Percentiles rank a stretch among this genome's conserved stretches.
These are phyloP conservation scores for Aspergillus heteromorphus DNA, from an alignment of 495 filamentous ascomycete genomes.

Conservation along the genomic window DNA sequence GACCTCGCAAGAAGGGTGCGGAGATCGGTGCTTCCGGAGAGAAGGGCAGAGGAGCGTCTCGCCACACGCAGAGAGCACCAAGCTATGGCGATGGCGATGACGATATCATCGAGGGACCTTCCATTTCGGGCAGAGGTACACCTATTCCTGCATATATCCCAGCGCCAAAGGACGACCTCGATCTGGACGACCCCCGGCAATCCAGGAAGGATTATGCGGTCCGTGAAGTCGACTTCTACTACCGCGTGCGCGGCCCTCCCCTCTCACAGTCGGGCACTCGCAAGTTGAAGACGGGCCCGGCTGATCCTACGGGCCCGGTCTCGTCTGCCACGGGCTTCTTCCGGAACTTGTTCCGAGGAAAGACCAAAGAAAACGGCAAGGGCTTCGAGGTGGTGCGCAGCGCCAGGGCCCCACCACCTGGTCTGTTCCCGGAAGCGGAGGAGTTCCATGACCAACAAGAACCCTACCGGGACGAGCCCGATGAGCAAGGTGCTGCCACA, in stretches of 20 bases:
- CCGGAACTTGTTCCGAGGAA: slow-evolving; percentile 68
- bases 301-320: slow-evolving; percentile 87
- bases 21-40: slow-evolving; percentile 44
- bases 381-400: slow-evolving; percentile 96
- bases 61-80: slow-evolving; percentile 37
- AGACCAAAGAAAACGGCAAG: slow-evolving; percentile 84
- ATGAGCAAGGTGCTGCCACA: slow-evolving; percentile 23
- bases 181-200: slow-evolving; percentile 44
- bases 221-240: slow-evolving; percentile 92
- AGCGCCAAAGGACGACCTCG: slow-evolving; percentile 49
- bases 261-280: slow-evolving; percentile 74
- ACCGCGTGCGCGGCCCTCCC: slow-evolving; percentile 84
- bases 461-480: slow-evolving; percentile 56
- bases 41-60: slow-evolving; percentile 28
- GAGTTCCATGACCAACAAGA: slow-evolving; percentile 52
- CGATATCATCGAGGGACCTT: slow-evolving; percentile 41
- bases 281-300: slow-evolving; percentile 86
- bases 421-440: slow-evolving; percentile 29
- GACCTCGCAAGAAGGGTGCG: slow-evolving; percentile 55
- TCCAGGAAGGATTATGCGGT: slow-evolving; percentile 79
- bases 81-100: slow-evolving; percentile 31
- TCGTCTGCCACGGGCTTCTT: slow-evolving; percentile 87
- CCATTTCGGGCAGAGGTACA: slow-evolving; percentile 46
- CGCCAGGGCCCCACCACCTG: slow-evolving; percentile 54
- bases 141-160: slow-evolving; percentile 49